Percentiles rank a stretch among this genome's conserved stretches.
phyloP scores from a whole-genome alignment of 2,329 filamentous ascomycete species.

The Botrytis squamosa region DNA sequence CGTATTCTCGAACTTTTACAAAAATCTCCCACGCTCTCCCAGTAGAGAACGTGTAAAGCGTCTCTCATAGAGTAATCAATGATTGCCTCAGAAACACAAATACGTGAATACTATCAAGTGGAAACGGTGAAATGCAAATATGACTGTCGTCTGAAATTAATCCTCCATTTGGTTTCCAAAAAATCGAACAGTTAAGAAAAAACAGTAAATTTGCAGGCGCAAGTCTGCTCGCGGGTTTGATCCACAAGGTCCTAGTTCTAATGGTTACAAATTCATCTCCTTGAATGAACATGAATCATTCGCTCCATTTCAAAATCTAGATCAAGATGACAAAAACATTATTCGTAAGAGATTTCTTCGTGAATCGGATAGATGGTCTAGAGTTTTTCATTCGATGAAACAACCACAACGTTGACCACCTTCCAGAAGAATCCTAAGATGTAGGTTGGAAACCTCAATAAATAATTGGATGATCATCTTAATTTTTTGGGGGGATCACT shows the following conservation, averaged over 20 bases:
- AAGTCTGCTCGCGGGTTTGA: not conserved
- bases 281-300: not conserved
- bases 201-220: not conserved
- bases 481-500: no score
- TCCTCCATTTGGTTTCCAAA: not conserved
- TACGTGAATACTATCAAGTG: not conserved
- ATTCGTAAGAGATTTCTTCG: not conserved
- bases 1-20: not conserved
- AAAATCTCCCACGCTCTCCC: not conserved
- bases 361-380: not conserved
- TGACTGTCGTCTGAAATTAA: not conserved
- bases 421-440: not conserved
- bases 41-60: not conserved
- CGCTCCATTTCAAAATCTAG: not conserved
- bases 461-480: not conserved
- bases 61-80: not conserved
- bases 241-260: not conserved
- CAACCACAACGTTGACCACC: not conserved
- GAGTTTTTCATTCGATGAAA: not conserved
- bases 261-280: not conserved
- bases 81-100: not conserved
- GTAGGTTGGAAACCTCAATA: not conserved
- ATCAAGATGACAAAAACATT: not conserved
- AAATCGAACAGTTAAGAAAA: not conserved
- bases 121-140: not conserved